Percentiles rank a stretch among this genome's conserved stretches.
Evolutionary conservation across 2,329 filamentous ascomycete species (phyloP).

Genomic region (Penicillium sp.): DNA sequence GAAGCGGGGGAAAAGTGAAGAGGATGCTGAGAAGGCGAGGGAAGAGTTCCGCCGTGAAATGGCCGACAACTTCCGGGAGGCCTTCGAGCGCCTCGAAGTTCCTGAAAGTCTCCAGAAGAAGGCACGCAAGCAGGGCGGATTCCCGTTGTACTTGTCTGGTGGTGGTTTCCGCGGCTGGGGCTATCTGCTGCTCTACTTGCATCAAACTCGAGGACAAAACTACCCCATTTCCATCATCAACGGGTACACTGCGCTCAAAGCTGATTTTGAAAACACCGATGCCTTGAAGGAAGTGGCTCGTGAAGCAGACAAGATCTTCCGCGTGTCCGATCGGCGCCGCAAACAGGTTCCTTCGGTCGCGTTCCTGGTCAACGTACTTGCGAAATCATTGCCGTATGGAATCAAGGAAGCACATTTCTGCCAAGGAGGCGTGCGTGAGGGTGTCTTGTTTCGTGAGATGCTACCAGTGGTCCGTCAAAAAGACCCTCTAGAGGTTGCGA

Average conservation of each 20-base stretch:
- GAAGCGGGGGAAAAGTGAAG: slow-evolving; percentile 38
- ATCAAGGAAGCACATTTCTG: slow-evolving; percentile 78
- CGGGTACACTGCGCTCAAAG: slow-evolving; percentile 63
- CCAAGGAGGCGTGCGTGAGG: slow-evolving; percentile 82
- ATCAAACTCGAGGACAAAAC: slow-evolving; percentile 60
- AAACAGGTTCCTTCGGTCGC: slow-evolving; percentile 80
- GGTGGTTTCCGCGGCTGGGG: slow-evolving; percentile 89
- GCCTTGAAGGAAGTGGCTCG: slow-evolving; percentile 29
- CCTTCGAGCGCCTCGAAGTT: slow-evolving; percentile 60
- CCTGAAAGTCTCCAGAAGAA: slow-evolving; percentile 55
- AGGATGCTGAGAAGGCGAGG: slow-evolving; percentile 46
- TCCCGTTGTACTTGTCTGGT: slow-evolving; percentile 79
- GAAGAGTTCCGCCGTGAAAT: slow-evolving; percentile 46
- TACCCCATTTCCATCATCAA: slow-evolving; percentile 83
- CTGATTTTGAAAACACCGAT: slow-evolving; percentile 34
- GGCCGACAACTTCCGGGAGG: slow-evolving; percentile 56
- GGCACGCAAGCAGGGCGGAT: slow-evolving; percentile 49
- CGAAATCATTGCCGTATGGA: slow-evolving; percentile 63
- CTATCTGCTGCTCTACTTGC: slow-evolving; percentile 77
- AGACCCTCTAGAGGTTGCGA: slow-evolving; percentile 67
- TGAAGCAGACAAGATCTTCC: slow-evolving; percentile 53
- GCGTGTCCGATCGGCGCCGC: slow-evolving; percentile 75
- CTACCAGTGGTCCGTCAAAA: slow-evolving; percentile 59
- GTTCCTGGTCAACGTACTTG: slow-evolving; percentile 72
- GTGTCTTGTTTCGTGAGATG: slow-evolving; percentile 70